phyloP scores from a whole-genome alignment of 345 rosid species.

The Gossypium turneri region DNA sequence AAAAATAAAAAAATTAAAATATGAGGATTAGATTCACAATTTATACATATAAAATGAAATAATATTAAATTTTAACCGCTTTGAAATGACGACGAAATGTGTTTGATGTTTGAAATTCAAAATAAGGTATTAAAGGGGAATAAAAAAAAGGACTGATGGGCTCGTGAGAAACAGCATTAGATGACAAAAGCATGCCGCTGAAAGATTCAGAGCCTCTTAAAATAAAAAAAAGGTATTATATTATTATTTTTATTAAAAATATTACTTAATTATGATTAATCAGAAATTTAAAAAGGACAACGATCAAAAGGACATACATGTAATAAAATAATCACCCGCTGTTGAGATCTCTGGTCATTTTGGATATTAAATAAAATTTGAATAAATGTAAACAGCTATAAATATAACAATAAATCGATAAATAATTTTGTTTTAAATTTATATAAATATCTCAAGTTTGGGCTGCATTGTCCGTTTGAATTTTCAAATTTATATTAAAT shows the following conservation, averaged over 20 bases:
- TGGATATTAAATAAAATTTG: too few species aligned
- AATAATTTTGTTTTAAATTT: too few species aligned
- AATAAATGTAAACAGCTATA: too few species aligned
- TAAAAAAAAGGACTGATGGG: constrained; percentile 16
- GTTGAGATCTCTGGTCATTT: neutral
- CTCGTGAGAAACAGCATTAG: constrained; percentile 46
- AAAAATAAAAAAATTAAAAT: neutral
- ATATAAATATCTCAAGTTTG: too few species aligned
- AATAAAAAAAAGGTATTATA: constrained; percentile 1
- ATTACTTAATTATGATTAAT: constrained; percentile 3
- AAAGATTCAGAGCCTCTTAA: constrained; percentile 17
- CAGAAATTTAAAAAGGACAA: neutral
- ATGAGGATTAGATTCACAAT: neutral
- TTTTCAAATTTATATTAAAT: too few species aligned
- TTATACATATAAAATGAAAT: too few species aligned
- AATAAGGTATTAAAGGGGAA: neutral
- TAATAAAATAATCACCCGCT: constrained; percentile 3
- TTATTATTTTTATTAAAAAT: neutral
- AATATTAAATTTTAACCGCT: too few species aligned
- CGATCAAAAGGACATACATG: neutral
- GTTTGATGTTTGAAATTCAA: constrained; percentile 17
- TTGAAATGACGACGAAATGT: neutral
- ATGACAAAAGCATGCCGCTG: constrained; percentile 42
- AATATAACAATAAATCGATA: too few species aligned
- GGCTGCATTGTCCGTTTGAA: too few species aligned